Evolutionary conservation across 2,329 filamentous ascomycete species (phyloP).

Genomic region (Neopestalotiopsis rosae): DNA sequence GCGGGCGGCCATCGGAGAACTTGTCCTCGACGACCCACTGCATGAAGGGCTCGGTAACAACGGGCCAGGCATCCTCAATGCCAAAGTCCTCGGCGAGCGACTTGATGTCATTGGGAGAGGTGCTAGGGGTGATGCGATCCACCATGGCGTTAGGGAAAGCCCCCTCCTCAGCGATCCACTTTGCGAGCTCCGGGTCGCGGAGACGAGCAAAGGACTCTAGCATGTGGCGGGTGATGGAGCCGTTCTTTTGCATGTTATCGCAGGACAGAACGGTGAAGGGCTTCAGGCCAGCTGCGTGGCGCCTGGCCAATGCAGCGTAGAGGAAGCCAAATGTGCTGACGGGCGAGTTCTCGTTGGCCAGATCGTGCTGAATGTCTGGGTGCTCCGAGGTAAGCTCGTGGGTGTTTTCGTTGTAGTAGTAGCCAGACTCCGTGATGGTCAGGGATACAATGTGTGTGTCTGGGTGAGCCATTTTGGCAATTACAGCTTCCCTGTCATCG

Average conservation of each 20-base stretch:
- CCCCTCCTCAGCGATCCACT: constrained; percentile 53
- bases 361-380: constrained; percentile 54
- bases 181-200: constrained; percentile 51
- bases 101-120: constrained; percentile 48
- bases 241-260: constrained; percentile 64
- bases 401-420: constrained; percentile 65
- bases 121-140: constrained; percentile 60
- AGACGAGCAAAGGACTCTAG: constrained; percentile 54
- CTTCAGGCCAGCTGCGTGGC: constrained; percentile 49
- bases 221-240: constrained; percentile 57
- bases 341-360: constrained; percentile 48
- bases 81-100: constrained; percentile 49
- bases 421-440: constrained; percentile 61
- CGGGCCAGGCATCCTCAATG: constrained; percentile 57
- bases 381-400: constrained; percentile 54
- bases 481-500: constrained; percentile 55
- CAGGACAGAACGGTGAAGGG: constrained; percentile 61
- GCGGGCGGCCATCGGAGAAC: constrained; percentile 55
- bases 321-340: constrained; percentile 58
- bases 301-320: constrained; percentile 54
- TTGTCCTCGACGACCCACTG: constrained; percentile 62
- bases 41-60: constrained; percentile 61
- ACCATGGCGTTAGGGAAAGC: constrained; percentile 62
- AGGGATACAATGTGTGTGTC: constrained; percentile 60
- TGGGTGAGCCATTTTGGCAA: constrained; percentile 59